Evolutionary conservation across 2,329 filamentous ascomycete genomes (phyloP), one percentile per base, ranked within the genome.

Genomic region (Botrytis cinerea): DNA sequence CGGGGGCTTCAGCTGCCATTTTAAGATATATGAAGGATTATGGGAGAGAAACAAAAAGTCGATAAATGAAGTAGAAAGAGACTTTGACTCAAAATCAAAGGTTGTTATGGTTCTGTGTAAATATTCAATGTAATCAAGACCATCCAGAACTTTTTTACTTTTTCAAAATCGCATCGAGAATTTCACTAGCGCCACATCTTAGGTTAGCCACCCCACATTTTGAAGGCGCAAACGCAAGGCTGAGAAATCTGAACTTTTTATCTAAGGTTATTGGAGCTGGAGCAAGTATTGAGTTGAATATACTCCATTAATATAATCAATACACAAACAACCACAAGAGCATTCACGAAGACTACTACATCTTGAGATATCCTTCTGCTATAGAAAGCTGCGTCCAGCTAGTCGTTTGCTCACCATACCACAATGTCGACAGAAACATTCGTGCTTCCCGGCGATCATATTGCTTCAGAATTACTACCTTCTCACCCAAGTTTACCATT

Each of bases 371-470:
- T 22, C 20, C 1, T 10, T 18, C 40, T 4, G 18, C 40, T 35
- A 22, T 16, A 57, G 35, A 4, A 2, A 16, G 8, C 67, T 63
- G 60, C 46, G n/a, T 28, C 35, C 32, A 43, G n/a, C 10, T 63
- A n/a, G 9, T 51, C 14, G 25, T 68, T 43, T 22, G 40, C 35
- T 68, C 35, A 45, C 40, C 28, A 71, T 45, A 48, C 10, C 8
- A 38, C 6, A 66, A 79, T 78, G 78, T 73, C 75, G 38, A 83
- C 87, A 48, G 85, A 89, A 43, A 83, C 84, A 64, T 85, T 95
- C 75, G 88, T 98, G 75, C 88, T 98, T 10, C 96, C 96, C 0
- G 95, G 96, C 77, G 94, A 98, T 78, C 80, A 84, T 46, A 87
- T 98, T 63, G 89, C 93, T 74, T 82, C 87, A 1, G 85, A 88